Percentiles rank a stretch among this genome's conserved stretches.
phyloP scores from a whole-genome alignment of 1,284 basidiomycete species.

The Apiotrichum domesticum region DNA sequence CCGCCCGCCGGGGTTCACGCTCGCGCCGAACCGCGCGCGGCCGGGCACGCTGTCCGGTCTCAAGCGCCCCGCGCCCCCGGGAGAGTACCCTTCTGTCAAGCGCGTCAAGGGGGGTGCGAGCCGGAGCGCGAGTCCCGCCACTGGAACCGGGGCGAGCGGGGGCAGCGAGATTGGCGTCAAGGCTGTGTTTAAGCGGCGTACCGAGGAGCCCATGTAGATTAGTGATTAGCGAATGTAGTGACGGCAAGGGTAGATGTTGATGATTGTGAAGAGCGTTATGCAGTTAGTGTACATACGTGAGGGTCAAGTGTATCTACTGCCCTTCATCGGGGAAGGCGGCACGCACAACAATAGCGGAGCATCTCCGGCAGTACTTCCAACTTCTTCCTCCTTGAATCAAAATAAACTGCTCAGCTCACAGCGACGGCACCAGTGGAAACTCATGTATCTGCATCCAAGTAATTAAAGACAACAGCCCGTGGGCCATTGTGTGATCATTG shows the following conservation, averaged over 20 bases:
- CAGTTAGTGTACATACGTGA: no score
- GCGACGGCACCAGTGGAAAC: no score
- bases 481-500: no score
- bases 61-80: conserved; percentile 4
- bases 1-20: neutral
- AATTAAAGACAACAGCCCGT: neutral
- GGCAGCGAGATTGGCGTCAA: conserved; percentile 12
- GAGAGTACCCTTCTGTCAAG: conserved; percentile 6
- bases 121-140: conserved; percentile 15
- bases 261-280: no score
- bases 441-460: conserved; percentile 1
- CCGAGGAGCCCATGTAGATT: conserved; percentile 1
- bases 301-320: no score
- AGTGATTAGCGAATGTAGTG: no score
- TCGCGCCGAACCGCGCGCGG: neutral
- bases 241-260: no score
- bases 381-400: no score
- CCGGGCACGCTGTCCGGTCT: conserved; percentile 4
- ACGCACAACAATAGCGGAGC: no score
- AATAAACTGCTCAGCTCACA: no score
- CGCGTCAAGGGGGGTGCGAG: conserved; percentile 8
- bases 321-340: no score
- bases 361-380: no score
- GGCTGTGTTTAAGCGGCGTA: conserved; percentile 16
- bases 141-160: neutral